These are phyloP conservation scores for Trichosporon coremiiforme DNA, from an alignment of 1,284 basidiomycete species.

Conservation along the genomic window DNA sequence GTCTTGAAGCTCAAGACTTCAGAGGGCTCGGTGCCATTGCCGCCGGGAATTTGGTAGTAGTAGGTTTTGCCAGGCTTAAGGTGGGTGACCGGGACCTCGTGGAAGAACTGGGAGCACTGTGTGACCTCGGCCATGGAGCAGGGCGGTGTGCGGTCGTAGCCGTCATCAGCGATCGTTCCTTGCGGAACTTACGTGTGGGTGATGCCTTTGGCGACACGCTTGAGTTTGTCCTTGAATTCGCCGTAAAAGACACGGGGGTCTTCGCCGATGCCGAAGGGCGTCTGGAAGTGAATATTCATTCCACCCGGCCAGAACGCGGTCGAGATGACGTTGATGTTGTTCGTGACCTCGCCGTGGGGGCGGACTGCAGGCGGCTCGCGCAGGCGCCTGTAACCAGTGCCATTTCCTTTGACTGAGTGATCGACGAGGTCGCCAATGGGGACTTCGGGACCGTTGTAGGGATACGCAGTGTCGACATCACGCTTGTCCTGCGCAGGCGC, in stretches of 20 bases:
- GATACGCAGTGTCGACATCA: slow-evolving; percentile 32
- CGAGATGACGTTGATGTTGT: slow-evolving; percentile 48
- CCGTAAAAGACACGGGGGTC: slow-evolving; percentile 36
- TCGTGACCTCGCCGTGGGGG: slow-evolving; percentile 32
- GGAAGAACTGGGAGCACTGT: slow-evolving; percentile 44
- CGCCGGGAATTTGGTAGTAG: slow-evolving; percentile 44
- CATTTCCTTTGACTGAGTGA: slow-evolving; percentile 35
- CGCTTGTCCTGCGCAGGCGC: slow-evolving; percentile 5
- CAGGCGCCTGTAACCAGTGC: slow-evolving; percentile 37
- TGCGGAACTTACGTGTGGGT: slow-evolving; percentile 32
- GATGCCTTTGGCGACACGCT: slow-evolving; percentile 28
- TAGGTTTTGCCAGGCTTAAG: slow-evolving; percentile 35
- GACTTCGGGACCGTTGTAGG: slow-evolving; percentile 38
- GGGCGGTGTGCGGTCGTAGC: slow-evolving; percentile 41
- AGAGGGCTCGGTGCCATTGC: slow-evolving; percentile 41
- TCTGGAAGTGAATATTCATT: slow-evolving; percentile 46
- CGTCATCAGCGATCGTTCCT: background rate
- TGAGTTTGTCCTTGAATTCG: slow-evolving; percentile 27
- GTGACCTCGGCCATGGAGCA: slow-evolving; percentile 38
- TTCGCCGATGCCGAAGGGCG: slow-evolving; percentile 40
- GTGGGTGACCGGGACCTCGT: slow-evolving; percentile 35
- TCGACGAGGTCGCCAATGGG: slow-evolving; percentile 41
- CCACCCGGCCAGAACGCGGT: slow-evolving; percentile 37
- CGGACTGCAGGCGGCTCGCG: slow-evolving; percentile 33
- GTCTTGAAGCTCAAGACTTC: slow-evolving; percentile 38